phyloP scores from a whole-genome alignment of 805 yeast genomes.

The Cephaloascus fragrans region DNA sequence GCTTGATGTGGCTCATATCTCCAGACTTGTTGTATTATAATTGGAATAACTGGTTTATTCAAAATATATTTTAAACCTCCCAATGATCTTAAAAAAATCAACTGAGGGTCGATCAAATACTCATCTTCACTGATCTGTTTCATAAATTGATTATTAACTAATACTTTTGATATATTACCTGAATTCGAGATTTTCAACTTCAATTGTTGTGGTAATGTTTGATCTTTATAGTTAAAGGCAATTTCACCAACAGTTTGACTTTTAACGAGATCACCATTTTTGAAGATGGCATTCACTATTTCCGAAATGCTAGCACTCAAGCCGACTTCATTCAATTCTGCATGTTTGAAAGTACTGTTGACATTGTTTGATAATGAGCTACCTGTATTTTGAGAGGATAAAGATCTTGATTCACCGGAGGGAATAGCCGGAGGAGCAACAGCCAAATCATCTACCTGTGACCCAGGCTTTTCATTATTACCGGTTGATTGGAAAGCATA shows the following conservation, averaged over 20 bases:
- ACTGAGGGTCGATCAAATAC: conserved; percentile 35
- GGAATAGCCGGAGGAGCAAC: conserved; percentile 6
- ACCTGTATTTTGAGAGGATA: conserved; percentile 30
- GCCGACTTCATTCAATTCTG: conserved; percentile 47
- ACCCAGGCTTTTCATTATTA: no score
- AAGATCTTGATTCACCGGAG: neutral
- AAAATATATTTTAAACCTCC: conserved; percentile 76
- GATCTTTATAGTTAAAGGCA: conserved; percentile 58
- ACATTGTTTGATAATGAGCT: conserved; percentile 9
- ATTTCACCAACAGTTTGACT: conserved; percentile 76
- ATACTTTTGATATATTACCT: conserved; percentile 26
- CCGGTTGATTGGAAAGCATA: no score
- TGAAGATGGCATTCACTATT: conserved; percentile 63
- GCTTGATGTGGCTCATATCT: conserved; percentile 79
- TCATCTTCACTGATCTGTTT: conserved; percentile 14
- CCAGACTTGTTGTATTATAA: conserved; percentile 78
- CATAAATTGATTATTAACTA: conserved; percentile 24
- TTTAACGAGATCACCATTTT: conserved; percentile 51
- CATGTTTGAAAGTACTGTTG: conserved; percentile 32
- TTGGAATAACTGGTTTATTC: conserved; percentile 47
- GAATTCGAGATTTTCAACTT: conserved; percentile 15
- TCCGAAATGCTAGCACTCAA: conserved; percentile 83
- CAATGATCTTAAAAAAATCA: conserved; percentile 52
- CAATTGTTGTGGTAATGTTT: neutral
- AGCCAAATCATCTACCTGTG: no score